Evolutionary conservation across 1,139 yeast genomes (phyloP).

Genomic region (Taiozyma sp.): DNA sequence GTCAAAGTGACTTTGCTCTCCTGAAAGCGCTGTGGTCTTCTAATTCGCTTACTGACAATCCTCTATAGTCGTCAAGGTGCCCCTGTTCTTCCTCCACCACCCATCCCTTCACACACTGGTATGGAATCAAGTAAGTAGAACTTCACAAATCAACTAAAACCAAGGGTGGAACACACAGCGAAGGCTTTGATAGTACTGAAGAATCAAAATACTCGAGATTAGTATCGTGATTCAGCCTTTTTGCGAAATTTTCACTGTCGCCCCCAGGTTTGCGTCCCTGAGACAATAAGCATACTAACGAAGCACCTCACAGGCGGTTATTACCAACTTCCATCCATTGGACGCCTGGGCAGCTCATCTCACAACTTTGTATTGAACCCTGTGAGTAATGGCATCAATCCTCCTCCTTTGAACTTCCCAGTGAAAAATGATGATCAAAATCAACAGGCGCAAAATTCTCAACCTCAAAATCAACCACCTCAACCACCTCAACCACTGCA

Average conservation of each 20-base stretch:
- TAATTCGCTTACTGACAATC: slow-evolving; percentile 11
- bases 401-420: slow-evolving; percentile 16
- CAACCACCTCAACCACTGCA: slow-evolving; percentile 12
- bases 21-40: neutral
- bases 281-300: slow-evolving; percentile 1
- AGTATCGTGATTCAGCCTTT: too few relatives aligned
- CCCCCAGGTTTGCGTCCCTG: neutral
- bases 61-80: slow-evolving; percentile 26
- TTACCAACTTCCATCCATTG: slow-evolving; percentile 12
- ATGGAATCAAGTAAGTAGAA: slow-evolving; percentile 21
- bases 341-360: slow-evolving; percentile 11
- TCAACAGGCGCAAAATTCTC: slow-evolving; percentile 19
- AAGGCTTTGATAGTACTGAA: neutral
- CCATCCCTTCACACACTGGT: slow-evolving; percentile 18
- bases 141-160: neutral
- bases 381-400: slow-evolving; percentile 9
- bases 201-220: neutral
- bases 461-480: slow-evolving; percentile 19
- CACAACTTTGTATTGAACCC: slow-evolving; percentile 18
- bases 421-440: slow-evolving; percentile 15
- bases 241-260: slow-evolving; percentile 2
- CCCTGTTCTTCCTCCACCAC: slow-evolving; percentile 29
- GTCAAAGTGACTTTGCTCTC: neutral
- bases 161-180: neutral
- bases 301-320: slow-evolving; percentile 4